Evolutionary conservation across 495 filamentous ascomycete genomes (phyloP), one percentile per base, ranked within the genome.

Genomic region (Saxispiralis lemnorum): DNA sequence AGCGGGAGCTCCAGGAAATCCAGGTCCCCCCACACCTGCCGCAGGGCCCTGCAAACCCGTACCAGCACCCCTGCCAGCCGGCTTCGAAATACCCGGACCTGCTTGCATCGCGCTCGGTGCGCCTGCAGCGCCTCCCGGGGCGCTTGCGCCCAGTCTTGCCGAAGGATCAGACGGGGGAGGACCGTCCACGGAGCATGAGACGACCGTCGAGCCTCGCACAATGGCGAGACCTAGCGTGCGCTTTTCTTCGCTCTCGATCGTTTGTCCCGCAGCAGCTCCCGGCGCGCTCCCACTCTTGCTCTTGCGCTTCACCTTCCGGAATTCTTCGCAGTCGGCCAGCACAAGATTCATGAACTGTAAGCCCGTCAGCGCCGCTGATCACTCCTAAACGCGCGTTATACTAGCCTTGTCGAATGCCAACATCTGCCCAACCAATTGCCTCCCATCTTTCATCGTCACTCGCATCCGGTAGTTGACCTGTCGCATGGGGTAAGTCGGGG

Each of bases 391-490:
- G 4, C 24, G 4, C 7, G 14, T 16, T 6, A 19, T 56, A 47
- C 59, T 33, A 63, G 92, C 88, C 78, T 93, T 94, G 63, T 96
- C 88, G 56, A 94, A 96, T 39, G 88, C 88, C 44, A 96, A 72
- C 80, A 96, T 88, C 55, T 94, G 86, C 41, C 92, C 92, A 11
- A 81, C 83, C 76, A 99, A 88, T 63, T 96, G 88, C 51, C 89
- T 79, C 53, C 85, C 82, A 69, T 99, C 89, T 56, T 80, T 84
- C 57, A 99, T 69, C 33, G 92, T 96, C 50, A 93, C 81, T 60
- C 85, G 75, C 92, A 99, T 96, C 59, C 88, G 81, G 68, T 92
- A 96, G 65, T 96, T 94, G 75, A 99, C 92, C 89, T 97, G 61
- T 28, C 24, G n/a, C 33, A 7, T 43, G 43, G 41, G 45, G 21